Conservation (phyloP, 2,329 filamentous ascomycete genomes). For the Juglanconis juglandina region DNA sequence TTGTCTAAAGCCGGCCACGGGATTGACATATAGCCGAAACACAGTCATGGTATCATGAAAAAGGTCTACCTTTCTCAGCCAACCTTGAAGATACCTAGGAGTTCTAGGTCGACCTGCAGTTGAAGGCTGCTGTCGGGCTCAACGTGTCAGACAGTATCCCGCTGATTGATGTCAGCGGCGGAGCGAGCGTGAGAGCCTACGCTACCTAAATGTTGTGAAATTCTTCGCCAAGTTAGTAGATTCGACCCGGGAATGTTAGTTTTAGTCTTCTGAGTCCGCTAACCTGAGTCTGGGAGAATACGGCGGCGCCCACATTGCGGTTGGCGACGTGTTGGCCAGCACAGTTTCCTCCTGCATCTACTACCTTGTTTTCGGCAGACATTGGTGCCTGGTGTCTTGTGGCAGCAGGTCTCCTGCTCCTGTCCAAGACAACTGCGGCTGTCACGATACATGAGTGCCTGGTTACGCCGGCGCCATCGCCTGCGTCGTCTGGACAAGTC, state of each 20-base stretch:
- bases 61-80: constrained; percentile 5
- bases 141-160: neutral
- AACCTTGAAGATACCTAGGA: constrained; percentile 2
- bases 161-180: neutral
- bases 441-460: neutral
- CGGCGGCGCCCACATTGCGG: neutral
- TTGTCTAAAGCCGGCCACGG: no score
- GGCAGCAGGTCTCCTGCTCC: neutral
- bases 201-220: constrained; percentile 11
- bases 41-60: constrained; percentile 6
- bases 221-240: constrained; percentile 4
- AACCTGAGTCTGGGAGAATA: constrained; percentile 11
- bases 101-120: constrained; percentile 8
- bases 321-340: neutral
- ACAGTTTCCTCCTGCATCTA: constrained; percentile 6
- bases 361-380: constrained; percentile 8
- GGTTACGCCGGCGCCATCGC: neutral
- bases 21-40: neutral
- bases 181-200: constrained; percentile 1
- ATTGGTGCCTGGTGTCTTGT: constrained; percentile 8
- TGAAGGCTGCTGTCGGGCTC: constrained; percentile 2
- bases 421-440: neutral
- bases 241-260: neutral
- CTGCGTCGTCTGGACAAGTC: neutral
- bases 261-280: constrained; percentile 3